These are phyloP conservation scores for Thecaphora thlaspeos DNA, from an alignment of 1,284 basidiomycete genomes.

Conservation along the genomic window DNA sequence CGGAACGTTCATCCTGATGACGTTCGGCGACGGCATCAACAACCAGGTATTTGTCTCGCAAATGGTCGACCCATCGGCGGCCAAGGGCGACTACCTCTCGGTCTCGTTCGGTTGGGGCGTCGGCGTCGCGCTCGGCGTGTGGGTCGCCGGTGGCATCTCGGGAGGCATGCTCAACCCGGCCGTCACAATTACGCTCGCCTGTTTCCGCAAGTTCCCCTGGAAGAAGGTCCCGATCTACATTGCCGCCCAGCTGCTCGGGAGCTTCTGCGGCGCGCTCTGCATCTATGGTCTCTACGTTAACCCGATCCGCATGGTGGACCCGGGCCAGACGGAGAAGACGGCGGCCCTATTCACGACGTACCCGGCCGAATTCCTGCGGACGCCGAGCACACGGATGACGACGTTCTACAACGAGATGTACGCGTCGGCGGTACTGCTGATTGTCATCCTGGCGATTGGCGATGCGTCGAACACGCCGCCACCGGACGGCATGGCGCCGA, in stretches of 20 bases:
- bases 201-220: conserved; percentile 74
- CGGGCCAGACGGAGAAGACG: conserved; percentile 59
- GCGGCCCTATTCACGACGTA: conserved; percentile 72
- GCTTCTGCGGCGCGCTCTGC: conserved; percentile 67
- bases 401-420: conserved; percentile 44
- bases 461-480: conserved; percentile 61
- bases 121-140: conserved; percentile 50
- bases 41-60: conserved; percentile 40
- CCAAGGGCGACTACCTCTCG: conserved; percentile 41
- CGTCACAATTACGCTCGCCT: conserved; percentile 68
- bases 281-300: conserved; percentile 76
- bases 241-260: conserved; percentile 71
- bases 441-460: conserved; percentile 38
- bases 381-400: conserved; percentile 27
- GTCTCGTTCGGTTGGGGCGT: conserved; percentile 51
- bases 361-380: conserved; percentile 53
- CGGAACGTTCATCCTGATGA: conserved; percentile 44
- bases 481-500: conserved; percentile 64
- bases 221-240: conserved; percentile 75
- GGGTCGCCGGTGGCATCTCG: conserved; percentile 46
- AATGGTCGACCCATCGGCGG: conserved; percentile 18
- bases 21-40: conserved; percentile 52
- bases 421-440: conserved; percentile 41
- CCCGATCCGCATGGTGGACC: conserved; percentile 63
- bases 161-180: conserved; percentile 47